phyloP scores from a whole-genome alignment of 495 filamentous ascomycete genomes.

The Chlorociboria aeruginascens region DNA sequence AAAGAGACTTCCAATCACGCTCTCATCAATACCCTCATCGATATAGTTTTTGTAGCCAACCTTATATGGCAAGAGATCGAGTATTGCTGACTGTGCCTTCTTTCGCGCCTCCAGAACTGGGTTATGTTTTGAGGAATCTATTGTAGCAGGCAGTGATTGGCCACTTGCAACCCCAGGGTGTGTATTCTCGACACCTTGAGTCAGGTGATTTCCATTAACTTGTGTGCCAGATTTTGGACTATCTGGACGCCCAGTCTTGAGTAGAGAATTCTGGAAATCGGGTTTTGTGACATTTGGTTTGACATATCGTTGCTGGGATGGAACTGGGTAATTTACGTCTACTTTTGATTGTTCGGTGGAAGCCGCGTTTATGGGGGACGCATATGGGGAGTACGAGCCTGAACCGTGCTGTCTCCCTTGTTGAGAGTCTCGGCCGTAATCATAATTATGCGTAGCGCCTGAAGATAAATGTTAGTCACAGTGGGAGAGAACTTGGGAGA shows the following conservation, averaged over 20 bases:
- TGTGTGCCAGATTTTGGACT: no score
- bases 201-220: no score
- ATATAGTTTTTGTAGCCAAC: conserved; percentile 58
- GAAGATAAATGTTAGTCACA: conserved; percentile 1
- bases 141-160: not conserved
- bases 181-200: no score
- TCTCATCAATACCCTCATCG: conserved; percentile 56
- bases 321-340: not conserved
- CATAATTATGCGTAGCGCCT: conserved; percentile 8
- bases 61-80: conserved; percentile 48
- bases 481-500: not conserved
- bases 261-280: no score
- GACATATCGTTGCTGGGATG: not conserved
- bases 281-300: not conserved
- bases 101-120: conserved; percentile 39
- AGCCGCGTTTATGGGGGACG: conserved; percentile 33
- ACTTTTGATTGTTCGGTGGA: conserved; percentile 6
- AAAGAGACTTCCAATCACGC: conserved; percentile 51
- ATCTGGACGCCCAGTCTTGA: no score
- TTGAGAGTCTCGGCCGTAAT: conserved; percentile 17
- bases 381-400: conserved; percentile 40
- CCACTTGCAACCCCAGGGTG: not conserved
- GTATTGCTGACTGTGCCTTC: conserved; percentile 56
- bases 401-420: conserved; percentile 22
- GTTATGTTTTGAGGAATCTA: not conserved